phyloP scores from a whole-genome alignment of 345 rosid species.

The Gossypium thurberi region DNA sequence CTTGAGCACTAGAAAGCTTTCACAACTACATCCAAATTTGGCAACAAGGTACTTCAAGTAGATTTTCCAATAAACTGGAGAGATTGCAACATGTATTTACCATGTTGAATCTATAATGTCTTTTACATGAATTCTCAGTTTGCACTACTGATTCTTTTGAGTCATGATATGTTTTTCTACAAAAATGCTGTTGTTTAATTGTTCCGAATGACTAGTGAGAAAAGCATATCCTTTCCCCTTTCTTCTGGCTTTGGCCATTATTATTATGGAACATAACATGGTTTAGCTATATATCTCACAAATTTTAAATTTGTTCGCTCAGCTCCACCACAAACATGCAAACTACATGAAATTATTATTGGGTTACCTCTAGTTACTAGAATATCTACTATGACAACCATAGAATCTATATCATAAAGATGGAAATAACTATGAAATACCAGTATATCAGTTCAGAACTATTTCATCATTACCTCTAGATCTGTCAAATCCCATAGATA shows the following conservation, averaged over 20 bases:
- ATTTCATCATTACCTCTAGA: slow-evolving; percentile 40
- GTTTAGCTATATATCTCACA: not conserved
- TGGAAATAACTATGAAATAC: not conserved
- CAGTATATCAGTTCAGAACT: not conserved
- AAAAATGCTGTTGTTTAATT: not conserved
- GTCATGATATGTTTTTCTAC: not conserved
- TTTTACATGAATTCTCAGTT: not conserved
- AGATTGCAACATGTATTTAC: not conserved
- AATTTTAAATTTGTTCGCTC: not conserved
- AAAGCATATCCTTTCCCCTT: not conserved
- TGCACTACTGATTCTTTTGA: not conserved
- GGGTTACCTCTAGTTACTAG: not conserved
- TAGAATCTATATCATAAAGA: not conserved
- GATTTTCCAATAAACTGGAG: not conserved
- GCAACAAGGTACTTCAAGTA: not conserved
- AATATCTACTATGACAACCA: not conserved
- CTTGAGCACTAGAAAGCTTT: not conserved
- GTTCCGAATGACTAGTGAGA: not conserved
- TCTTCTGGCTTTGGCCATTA: not conserved
- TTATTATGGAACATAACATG: not conserved
- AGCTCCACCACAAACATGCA: not conserved
- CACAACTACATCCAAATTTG: not conserved
- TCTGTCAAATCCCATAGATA: slow-evolving; percentile 88
- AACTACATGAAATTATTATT: not conserved
- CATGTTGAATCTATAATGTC: not conserved